Base-by-base conservation (phyloP, 441 rosid genomes). In the Aleurites moluccanus region DNA sequence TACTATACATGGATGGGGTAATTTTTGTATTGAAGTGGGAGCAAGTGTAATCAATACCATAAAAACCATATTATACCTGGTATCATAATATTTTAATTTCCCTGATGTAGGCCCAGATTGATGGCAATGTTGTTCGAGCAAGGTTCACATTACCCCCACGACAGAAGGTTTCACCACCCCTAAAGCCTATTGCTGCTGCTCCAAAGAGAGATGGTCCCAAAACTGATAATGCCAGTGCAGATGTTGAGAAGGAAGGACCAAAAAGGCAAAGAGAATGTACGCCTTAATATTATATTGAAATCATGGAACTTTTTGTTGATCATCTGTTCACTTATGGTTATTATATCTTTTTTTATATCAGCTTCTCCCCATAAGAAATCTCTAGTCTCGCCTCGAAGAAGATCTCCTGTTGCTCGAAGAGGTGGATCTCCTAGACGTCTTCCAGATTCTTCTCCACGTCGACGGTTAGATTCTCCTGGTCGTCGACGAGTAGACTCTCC, bases 1-100 rank as follows among this genome's bases (percentile, higher is more conserved):
- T 83, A 76, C 80, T 93, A 50, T 86, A 86, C 85, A 93, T 93
- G 98, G 97, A 96, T 84, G 99, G 97, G 79, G 98, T 96, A 92
- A 59, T 92, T 80, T 76, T 73, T 67, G 42, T 67, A 45, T 44
- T 75, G 18, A 63, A 53, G 44, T 67, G 33, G n/a, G 57, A 67
- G n/a, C n/a, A n/a, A n/a, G 20, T 63, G 57, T 57, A 57, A 18
- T 74, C 75, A 35, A 21, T 53, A 27, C 61, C 13, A 55, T 27
- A 16, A 66, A n/a, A 59, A 60, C 16, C 10, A 14, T 57, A 14
- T n/a, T 56, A 62, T 55, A 44, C 77, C 49, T 59, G 59, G 20
- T 61, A 38, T 45, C 74, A 3, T 80, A 38, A 5, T 78, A 30
- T 77, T 77, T 74, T 62, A 76, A 33, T 40, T 38, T 53, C 67